phyloP scores from a whole-genome alignment of 164 flowering plant species.

The Chimonanthus praecox region DNA sequence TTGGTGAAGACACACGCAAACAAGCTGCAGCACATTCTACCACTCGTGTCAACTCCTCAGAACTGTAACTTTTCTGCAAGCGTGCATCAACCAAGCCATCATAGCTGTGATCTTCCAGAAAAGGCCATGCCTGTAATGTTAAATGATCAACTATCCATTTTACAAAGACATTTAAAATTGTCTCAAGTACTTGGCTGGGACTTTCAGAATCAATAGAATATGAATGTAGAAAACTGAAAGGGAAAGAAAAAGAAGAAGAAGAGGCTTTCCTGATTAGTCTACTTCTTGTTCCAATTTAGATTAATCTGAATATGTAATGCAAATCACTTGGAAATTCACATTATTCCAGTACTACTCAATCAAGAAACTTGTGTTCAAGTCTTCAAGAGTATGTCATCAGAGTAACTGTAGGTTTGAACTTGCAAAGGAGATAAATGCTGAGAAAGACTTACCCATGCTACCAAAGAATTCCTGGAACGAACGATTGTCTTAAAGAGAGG shows the following conservation, averaged over 20 bases:
- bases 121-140: background rate
- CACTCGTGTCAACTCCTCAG: background rate
- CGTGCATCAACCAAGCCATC: background rate
- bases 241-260: too few species aligned
- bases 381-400: too few species aligned
- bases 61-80: background rate
- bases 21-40: background rate
- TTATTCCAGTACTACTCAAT: too few species aligned
- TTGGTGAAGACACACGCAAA: background rate
- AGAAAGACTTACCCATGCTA: constrained; percentile 69
- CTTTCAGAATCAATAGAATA: background rate
- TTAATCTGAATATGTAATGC: background rate
- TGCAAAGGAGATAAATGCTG: background rate
- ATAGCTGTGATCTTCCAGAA: background rate
- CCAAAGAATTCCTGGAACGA: constrained; percentile 66
- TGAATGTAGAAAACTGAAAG: too few species aligned
- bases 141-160: background rate
- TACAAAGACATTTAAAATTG: background rate
- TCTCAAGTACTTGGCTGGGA: background rate
- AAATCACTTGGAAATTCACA: background rate
- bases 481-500: constrained; percentile 48
- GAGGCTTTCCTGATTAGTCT: too few species aligned
- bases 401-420: too few species aligned
- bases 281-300: background rate
- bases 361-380: too few species aligned